Percentiles rank a stretch among this genome's conserved stretches.
phyloP scores from a whole-genome alignment of 1,139 yeast genomes.

The Debaryomyces udenii region DNA sequence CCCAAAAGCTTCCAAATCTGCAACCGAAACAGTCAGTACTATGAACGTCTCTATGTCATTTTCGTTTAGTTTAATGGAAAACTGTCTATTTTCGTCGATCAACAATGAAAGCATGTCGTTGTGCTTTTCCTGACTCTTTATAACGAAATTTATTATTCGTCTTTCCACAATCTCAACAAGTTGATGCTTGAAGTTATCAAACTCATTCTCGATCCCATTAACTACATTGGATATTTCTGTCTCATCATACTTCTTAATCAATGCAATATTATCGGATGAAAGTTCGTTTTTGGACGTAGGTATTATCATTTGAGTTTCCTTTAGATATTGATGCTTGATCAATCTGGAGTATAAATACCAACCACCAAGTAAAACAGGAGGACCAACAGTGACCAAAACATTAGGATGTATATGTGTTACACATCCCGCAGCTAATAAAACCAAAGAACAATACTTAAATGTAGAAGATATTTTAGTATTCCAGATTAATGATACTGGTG shows the following conservation, averaged over 20 bases:
- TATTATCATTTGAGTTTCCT: slow-evolving; percentile 18
- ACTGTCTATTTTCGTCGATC: slow-evolving; percentile 34
- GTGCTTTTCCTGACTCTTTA: slow-evolving; percentile 13
- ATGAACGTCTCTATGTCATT: slow-evolving; percentile 38
- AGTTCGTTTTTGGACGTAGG: slow-evolving; percentile 15
- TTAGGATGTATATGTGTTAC: slow-evolving; percentile 44
- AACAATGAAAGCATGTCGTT: slow-evolving; percentile 16
- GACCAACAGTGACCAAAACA: slow-evolving; percentile 36
- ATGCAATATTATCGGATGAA: slow-evolving; percentile 19
- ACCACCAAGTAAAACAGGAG: slow-evolving; percentile 36
- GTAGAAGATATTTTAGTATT: slow-evolving; percentile 29
- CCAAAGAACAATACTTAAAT: slow-evolving; percentile 32
- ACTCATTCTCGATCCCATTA: slow-evolving; percentile 43
- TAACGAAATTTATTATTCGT: slow-evolving; percentile 27
- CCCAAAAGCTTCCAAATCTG: slow-evolving; percentile 12
- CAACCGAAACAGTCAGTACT: slow-evolving; percentile 15
- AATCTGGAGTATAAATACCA: slow-evolving; percentile 27
- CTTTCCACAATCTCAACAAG: slow-evolving; percentile 29
- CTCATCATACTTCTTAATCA: slow-evolving; percentile 39
- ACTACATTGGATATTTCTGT: slow-evolving; percentile 31
- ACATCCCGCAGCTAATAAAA: slow-evolving; percentile 30
- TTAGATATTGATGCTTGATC: slow-evolving; percentile 19
- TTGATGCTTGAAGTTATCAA: slow-evolving; percentile 37
- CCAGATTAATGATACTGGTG: slow-evolving; percentile 32
- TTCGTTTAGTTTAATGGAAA: slow-evolving; percentile 27